phyloP scores from a whole-genome alignment of 2,329 filamentous ascomycete species.

The Exserohilum rostratum region DNA sequence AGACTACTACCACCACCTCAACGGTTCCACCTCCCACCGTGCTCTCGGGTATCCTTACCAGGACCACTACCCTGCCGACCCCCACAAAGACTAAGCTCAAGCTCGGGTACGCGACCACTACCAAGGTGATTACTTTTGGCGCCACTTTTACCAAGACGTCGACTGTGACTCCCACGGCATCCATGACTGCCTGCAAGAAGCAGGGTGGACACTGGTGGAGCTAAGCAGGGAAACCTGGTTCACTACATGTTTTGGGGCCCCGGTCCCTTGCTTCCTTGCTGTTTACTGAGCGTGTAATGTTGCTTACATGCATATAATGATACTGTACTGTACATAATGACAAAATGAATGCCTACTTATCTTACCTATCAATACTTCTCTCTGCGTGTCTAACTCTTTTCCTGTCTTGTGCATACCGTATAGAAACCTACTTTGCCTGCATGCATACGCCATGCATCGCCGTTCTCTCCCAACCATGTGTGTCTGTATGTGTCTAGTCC shows the following conservation, averaged over 20 bases:
- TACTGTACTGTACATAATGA: slow-evolving; percentile 1
- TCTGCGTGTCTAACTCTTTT: no score
- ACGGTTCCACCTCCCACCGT: slow-evolving; percentile 47
- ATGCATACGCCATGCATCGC: background rate
- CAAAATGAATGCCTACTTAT: background rate
- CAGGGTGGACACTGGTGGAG: slow-evolving; percentile 38
- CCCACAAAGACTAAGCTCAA: slow-evolving; percentile 42
- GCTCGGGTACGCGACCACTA: slow-evolving; percentile 36
- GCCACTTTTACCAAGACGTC: slow-evolving; percentile 44
- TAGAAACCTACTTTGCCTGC: background rate
- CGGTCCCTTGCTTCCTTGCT: background rate
- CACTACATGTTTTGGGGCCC: background rate
- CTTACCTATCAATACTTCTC: no score
- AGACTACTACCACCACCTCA: slow-evolving; percentile 39
- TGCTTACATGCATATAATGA: background rate
- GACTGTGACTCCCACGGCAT: slow-evolving; percentile 46
- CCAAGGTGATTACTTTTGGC: slow-evolving; percentile 43
- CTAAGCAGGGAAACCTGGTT: background rate
- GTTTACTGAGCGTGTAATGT: background rate
- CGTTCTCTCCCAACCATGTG: no score
- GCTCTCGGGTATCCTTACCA: slow-evolving; percentile 41
- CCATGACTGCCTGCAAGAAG: slow-evolving; percentile 42
- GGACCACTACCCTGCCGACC: slow-evolving; percentile 45
- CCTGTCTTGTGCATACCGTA: no score
- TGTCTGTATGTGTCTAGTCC: background rate